phyloP scores from a whole-genome alignment of 1,284 basidiomycete species.

The Trichosporon sp. region DNA sequence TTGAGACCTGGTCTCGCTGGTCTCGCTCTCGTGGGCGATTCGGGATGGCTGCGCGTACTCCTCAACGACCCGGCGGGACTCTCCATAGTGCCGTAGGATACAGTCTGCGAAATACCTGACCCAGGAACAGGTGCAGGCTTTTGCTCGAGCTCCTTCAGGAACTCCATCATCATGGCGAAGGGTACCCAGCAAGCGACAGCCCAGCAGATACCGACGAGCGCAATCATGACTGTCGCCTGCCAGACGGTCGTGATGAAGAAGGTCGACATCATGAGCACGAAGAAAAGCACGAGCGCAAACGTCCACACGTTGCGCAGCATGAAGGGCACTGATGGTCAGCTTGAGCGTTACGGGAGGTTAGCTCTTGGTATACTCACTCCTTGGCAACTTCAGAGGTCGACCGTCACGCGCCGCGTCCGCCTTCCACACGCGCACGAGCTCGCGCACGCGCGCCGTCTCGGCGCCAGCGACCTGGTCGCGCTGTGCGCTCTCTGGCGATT shows the following conservation, averaged over 20 bases:
- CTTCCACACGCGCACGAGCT: conserved; percentile 76
- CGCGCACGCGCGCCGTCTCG: conserved; percentile 68
- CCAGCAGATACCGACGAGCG: conserved; percentile 87
- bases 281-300: conserved; percentile 76
- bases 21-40: conserved; percentile 20
- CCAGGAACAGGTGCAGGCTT: background rate
- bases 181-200: conserved; percentile 88
- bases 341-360: too few relatives aligned
- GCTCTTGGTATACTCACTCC: conserved; percentile 55
- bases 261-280: conserved; percentile 73
- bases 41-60: background rate
- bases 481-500: background rate
- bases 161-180: conserved; percentile 81
- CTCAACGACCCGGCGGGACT: background rate
- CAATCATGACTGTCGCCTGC: conserved; percentile 78
- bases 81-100: conserved; percentile 11
- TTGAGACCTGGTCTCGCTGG: conserved; percentile 11
- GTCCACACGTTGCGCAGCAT: conserved; percentile 91
- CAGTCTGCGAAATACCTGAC: background rate
- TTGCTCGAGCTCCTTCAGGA: conserved; percentile 73
- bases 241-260: conserved; percentile 77
- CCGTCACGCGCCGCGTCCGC: conserved; percentile 74
- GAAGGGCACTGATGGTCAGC: conserved; percentile 65
- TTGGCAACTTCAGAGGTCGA: conserved; percentile 70
- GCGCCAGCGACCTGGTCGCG: conserved; percentile 50